phyloP scores from a whole-genome alignment of 208 protist genomes.

The Lotmaria passim region DNA sequence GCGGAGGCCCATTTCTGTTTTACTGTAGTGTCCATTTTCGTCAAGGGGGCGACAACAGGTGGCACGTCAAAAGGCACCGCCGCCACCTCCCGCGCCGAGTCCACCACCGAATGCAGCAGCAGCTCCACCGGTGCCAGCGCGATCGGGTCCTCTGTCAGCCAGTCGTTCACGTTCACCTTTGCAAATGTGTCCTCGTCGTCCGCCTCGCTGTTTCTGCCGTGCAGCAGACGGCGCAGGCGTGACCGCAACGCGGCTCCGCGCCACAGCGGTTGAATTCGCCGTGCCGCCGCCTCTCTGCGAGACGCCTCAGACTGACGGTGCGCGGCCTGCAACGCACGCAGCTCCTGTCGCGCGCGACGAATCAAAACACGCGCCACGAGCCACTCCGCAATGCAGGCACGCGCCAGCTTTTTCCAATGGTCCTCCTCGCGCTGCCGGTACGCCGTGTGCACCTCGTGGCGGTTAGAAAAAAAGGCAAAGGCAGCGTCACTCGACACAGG shows the following conservation, averaged over 20 bases:
- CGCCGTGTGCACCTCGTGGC: slow-evolving; percentile 15
- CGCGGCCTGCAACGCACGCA: neutral
- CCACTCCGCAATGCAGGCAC: slow-evolving; percentile 31
- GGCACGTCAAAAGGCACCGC: slow-evolving; percentile 27
- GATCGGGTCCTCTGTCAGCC: slow-evolving; percentile 18
- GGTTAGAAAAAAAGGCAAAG: slow-evolving; percentile 3
- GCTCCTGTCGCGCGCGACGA: slow-evolving; percentile 15
- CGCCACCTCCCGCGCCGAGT: slow-evolving; percentile 13
- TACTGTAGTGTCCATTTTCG: too few relatives aligned
- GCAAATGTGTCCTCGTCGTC: slow-evolving; percentile 52
- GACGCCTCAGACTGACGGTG: slow-evolving; percentile 28
- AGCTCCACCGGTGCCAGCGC: slow-evolving; percentile 30
- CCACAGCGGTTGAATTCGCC: slow-evolving; percentile 84
- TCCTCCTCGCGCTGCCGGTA: slow-evolving; percentile 19
- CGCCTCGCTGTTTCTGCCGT: neutral
- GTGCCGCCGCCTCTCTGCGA: slow-evolving; percentile 55
- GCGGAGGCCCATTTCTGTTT: too few relatives aligned
- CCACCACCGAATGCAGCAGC: slow-evolving; percentile 55
- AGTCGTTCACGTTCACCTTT: slow-evolving; percentile 53
- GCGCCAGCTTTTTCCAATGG: slow-evolving; percentile 8
- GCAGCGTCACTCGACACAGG: too few relatives aligned
- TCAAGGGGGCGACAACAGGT: too few relatives aligned
- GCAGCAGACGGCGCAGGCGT: slow-evolving; percentile 63
- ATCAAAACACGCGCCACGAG: slow-evolving; percentile 13
- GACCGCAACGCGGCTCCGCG: slow-evolving; percentile 78